phyloP scores from a whole-genome alignment of 2,329 filamentous ascomycete genomes.

The Colletotrichum shisoi region DNA sequence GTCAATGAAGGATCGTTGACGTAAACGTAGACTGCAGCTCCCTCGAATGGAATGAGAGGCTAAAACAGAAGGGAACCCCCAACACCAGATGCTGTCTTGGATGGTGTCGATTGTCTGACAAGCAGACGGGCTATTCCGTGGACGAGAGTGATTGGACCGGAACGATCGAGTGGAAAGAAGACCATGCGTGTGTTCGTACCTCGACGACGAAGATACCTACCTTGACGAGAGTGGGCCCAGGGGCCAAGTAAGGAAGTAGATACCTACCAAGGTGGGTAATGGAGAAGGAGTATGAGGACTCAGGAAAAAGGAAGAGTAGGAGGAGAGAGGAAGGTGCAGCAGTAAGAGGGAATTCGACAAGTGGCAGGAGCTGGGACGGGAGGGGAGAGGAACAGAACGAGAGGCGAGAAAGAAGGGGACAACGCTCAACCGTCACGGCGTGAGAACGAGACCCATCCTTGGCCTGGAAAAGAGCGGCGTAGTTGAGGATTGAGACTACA shows the following conservation, averaged over 20 bases:
- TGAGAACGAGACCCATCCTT: constrained; percentile 1
- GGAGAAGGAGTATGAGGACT: not conserved
- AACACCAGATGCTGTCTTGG: constrained; percentile 1
- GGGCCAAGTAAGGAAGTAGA: not conserved
- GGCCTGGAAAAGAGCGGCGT: not conserved
- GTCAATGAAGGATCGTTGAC: not conserved
- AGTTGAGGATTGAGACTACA: constrained; percentile 1
- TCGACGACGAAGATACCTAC: not conserved
- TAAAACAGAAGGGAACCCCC: not conserved
- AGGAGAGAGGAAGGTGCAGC: not conserved
- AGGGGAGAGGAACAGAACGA: not conserved
- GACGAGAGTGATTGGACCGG: not conserved
- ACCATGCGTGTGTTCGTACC: not conserved
- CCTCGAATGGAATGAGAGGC: not conserved
- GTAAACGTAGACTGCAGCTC: not conserved
- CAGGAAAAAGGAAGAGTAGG: no score
- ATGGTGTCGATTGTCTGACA: not conserved
- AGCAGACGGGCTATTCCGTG: not conserved
- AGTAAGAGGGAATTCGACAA: not conserved
- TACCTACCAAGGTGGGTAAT: not conserved
- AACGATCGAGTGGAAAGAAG: not conserved
- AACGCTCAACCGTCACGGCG: constrained; percentile 1
- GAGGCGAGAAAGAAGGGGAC: constrained; percentile 9
- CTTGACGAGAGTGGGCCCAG: not conserved
- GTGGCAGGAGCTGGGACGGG: constrained; percentile 1